Conservation (phyloP, 257 asterid species). For the Fraxinus cuspidata region DNA sequence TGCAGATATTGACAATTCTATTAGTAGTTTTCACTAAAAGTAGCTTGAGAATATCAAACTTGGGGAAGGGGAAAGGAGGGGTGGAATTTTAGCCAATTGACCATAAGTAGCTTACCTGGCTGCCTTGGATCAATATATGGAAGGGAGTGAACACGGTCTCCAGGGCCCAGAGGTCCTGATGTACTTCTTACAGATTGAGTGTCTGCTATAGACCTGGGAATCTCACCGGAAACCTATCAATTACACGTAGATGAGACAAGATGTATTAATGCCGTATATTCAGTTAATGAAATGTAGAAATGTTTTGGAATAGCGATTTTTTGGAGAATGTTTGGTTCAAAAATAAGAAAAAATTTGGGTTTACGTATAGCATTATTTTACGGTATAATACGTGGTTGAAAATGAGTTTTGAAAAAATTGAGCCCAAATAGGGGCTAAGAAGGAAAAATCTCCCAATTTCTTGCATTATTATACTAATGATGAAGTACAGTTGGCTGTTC, state of each 20-base stretch:
- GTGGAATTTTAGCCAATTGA: neutral
- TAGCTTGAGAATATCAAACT: neutral
- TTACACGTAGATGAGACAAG: conserved; percentile 14
- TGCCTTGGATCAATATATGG: conserved; percentile 89
- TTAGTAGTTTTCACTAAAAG: conserved; percentile 18
- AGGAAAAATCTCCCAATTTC: neutral
- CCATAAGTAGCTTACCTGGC: conserved; percentile 55
- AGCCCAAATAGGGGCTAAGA: neutral
- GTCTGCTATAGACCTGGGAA: conserved; percentile 73
- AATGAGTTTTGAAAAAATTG: no score
- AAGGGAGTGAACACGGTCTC: conserved; percentile 69
- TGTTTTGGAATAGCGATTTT: no score
- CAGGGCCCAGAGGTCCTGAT: conserved; percentile 94
- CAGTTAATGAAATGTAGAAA: neutral
- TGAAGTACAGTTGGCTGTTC: neutral
- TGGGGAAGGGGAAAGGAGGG: neutral
- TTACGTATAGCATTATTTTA: no score
- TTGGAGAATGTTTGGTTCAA: no score
- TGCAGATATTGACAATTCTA: conserved; percentile 31
- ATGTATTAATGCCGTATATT: neutral
- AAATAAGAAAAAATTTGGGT: no score
- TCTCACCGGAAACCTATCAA: conserved; percentile 77
- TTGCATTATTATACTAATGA: neutral
- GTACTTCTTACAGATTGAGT: conserved; percentile 88
- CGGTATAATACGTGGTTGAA: no score